A percentile compares a stretch with the other conserved stretches of the same genome.
Evolutionary conservation across 805 yeast species (phyloP).

Genomic region (Candida boleticola): DNA sequence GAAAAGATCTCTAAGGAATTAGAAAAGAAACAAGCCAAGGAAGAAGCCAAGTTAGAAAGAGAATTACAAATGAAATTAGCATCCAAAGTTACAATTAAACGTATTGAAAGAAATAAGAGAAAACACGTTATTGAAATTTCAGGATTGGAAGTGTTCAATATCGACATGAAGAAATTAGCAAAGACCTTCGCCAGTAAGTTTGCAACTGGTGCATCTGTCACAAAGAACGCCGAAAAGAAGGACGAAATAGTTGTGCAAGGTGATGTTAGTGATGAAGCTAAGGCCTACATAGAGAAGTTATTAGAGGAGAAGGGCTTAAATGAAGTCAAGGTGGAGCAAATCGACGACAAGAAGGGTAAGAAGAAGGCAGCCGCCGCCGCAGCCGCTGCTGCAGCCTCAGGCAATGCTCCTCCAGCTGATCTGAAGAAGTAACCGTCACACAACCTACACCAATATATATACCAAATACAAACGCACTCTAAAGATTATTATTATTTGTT

Average conservation of each 20-base stretch:
- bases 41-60: constrained; percentile 80
- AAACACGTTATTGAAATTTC: constrained; percentile 83
- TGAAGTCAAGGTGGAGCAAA: constrained; percentile 85
- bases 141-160: constrained; percentile 84
- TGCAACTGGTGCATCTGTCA: constrained; percentile 94
- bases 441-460: background rate
- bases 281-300: constrained; percentile 64
- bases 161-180: constrained; percentile 86
- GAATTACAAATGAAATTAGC: constrained; percentile 75
- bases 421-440: background rate
- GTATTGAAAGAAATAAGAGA: constrained; percentile 87
- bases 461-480: too few relatives aligned
- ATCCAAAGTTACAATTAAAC: constrained; percentile 78
- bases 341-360: constrained; percentile 78
- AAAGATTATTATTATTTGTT: too few relatives aligned
- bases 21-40: constrained; percentile 80
- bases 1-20: constrained; percentile 79
- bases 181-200: constrained; percentile 91
- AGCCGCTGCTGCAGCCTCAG: constrained; percentile 5
- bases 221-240: constrained; percentile 85
- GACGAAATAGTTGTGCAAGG: constrained; percentile 94
- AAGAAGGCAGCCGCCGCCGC: constrained; percentile 37
- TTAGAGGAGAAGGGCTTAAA: constrained; percentile 79
- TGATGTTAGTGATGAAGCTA: constrained; percentile 90
- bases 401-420: background rate